A percentile compares a stretch with the other conserved stretches of the same genome.
These are phyloP conservation scores for Aspergillus hancockii DNA, from an alignment of 495 filamentous ascomycete species.

Conservation along the genomic window DNA sequence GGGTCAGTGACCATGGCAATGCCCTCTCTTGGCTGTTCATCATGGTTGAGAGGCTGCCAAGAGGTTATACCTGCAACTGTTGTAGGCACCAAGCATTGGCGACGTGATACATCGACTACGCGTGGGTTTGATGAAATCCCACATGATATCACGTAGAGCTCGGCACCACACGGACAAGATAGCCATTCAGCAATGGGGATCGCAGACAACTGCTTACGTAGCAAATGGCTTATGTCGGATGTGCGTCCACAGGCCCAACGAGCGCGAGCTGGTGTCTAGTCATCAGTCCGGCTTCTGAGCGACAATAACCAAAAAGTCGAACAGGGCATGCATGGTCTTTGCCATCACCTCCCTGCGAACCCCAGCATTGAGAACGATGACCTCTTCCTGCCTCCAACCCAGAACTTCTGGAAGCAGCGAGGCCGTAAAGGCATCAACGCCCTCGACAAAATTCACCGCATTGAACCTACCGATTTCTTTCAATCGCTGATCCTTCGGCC, in stretches of 20 bases:
- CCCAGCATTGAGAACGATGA: conserved; percentile 41
- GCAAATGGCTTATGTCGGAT: too few species aligned
- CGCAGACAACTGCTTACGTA: too few species aligned
- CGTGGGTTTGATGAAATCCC: too few species aligned
- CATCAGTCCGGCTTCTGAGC: conserved; percentile 14
- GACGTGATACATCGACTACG: too few species aligned
- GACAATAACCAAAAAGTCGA: conserved; percentile 18
- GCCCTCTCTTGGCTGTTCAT: background rate
- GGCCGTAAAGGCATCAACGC: conserved; percentile 36
- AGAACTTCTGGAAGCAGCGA: conserved; percentile 47
- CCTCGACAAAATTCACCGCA: conserved; percentile 35
- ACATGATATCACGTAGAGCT: too few species aligned
- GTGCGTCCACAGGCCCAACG: background rate
- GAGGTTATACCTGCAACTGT: background rate
- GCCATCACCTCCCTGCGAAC: conserved; percentile 18
- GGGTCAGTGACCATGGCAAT: background rate
- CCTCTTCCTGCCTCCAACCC: conserved; percentile 51
- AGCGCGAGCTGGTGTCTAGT: background rate
- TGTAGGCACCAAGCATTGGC: background rate
- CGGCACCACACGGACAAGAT: too few species aligned
- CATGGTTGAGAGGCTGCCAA: background rate
- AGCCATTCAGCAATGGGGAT: too few species aligned
- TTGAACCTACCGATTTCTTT: conserved; percentile 37
- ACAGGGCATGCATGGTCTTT: conserved; percentile 19
- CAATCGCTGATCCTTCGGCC: conserved; percentile 38